Evolutionary conservation across 331 rosid genomes (phyloP), one percentile per base, ranked within the genome.

Genomic region (Rhamnella rubrinervis): DNA sequence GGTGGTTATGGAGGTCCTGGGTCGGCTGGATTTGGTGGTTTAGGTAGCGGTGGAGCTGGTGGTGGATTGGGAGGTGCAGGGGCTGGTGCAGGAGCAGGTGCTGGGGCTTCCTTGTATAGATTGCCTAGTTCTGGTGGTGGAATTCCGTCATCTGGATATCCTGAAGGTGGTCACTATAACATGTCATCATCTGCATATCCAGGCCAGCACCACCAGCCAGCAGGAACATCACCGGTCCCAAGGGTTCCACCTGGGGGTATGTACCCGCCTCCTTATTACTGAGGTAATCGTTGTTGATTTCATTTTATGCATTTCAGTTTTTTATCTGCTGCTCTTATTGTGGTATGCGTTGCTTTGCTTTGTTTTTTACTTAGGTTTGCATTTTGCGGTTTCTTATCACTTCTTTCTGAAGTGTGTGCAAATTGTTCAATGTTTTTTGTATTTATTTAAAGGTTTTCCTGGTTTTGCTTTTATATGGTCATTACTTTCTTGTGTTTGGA

Each of bases 201-300:
- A 39, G 87, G 81, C 81, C 98, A 85, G 71, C 96, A 86, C 82
- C 96, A 82, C 73, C 96, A 88, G 64, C 86, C 86, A 72, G 4
- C 96, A 1, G 95, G 86, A 49, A 80, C 97, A 0, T 87, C 98
- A 1, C 90, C 96, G 1, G 83, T 79, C 6, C 96, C 95, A 6
- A 89, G 95, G 84, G 90, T 78, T 77, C 96, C 93, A 2, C 96
- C 87, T 16, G 96, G 92, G 25, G 93, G 93, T 10, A 84, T 93
- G 96, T 88, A 90, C 78, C 96, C 90, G 31, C 98, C 92, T 16
- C 95, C 90, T 31, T 93, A 93, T 72, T 93, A 79, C 82, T 93
- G 85, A 93, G 97, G 98, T 93, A 87, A 71, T 60, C 19, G 51
- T 65, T 44, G 49, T 44, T 44, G 49, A 9, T 44, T 9, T 9